Conservation (phyloP, 1,284 basidiomycete genomes). For the Cryptococcus hybrid region DNA sequence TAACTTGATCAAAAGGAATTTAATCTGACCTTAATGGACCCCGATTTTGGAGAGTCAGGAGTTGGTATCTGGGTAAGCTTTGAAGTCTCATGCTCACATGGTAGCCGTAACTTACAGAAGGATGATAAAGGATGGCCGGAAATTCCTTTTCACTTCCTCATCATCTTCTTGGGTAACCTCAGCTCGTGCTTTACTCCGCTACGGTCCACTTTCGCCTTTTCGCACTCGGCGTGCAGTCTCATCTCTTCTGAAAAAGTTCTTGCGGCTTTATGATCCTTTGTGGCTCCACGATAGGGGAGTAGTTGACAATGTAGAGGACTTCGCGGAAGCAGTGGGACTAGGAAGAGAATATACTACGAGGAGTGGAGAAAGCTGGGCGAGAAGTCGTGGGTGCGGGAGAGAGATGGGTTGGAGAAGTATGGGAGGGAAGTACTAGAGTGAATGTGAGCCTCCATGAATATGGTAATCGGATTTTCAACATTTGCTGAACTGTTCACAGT, state of each 20-base stretch:
- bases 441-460: slow-evolving; percentile 66
- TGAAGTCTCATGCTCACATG: too few relatives aligned
- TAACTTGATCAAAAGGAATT: slow-evolving; percentile 55
- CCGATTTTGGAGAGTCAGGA: slow-evolving; percentile 48
- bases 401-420: slow-evolving; percentile 69
- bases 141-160: slow-evolving; percentile 64
- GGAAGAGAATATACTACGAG: slow-evolving; percentile 54
- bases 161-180: slow-evolving; percentile 65
- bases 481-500: slow-evolving; percentile 5
- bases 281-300: slow-evolving; percentile 33
- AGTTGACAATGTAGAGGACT: slow-evolving; percentile 30
- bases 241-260: slow-evolving; percentile 27
- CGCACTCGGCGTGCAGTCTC: slow-evolving; percentile 54
- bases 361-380: slow-evolving; percentile 63
- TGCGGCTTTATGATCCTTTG: slow-evolving; percentile 34
- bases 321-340: slow-evolving; percentile 35
- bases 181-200: slow-evolving; percentile 71
- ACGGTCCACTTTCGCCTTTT: slow-evolving; percentile 69
- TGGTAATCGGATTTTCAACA: too few relatives aligned
- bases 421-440: slow-evolving; percentile 79
- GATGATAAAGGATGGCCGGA: slow-evolving; percentile 60
- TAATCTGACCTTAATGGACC: slow-evolving; percentile 62
- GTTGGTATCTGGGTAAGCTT: slow-evolving; percentile 33
- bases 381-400: slow-evolving; percentile 58
- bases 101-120: too few relatives aligned